Conservation (phyloP, 1,139 yeast species). For the Debaryomyces psychrophilus region DNA sequence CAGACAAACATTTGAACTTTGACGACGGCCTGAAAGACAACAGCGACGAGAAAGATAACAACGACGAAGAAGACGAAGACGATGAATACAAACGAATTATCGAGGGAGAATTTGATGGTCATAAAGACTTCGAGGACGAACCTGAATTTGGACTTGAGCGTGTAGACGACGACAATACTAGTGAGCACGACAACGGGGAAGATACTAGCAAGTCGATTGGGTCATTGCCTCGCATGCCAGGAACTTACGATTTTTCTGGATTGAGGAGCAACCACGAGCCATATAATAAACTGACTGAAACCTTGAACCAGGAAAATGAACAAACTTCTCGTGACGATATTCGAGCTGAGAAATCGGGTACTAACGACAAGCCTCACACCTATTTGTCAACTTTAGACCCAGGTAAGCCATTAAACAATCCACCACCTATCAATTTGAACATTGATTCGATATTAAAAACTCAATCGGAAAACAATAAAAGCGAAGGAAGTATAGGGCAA, state of each 20-base stretch:
- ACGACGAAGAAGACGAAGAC: constrained; percentile 5
- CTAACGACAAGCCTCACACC: constrained; percentile 16
- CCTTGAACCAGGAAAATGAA: constrained; percentile 19
- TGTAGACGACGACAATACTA: neutral
- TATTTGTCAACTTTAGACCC: constrained; percentile 44
- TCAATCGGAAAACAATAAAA: constrained; percentile 1
- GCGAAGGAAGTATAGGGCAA: constrained; percentile 1
- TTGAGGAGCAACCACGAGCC: constrained; percentile 31
- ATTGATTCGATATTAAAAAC: constrained; percentile 11
- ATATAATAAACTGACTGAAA: constrained; percentile 26
- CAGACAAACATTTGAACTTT: neutral
- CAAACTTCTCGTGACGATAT: neutral
- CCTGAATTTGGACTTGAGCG: neutral
- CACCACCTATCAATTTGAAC: constrained; percentile 10
- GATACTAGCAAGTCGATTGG: constrained; percentile 12
- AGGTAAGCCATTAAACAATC: constrained; percentile 30
- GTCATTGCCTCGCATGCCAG: constrained; percentile 61
- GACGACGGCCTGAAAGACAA: neutral
- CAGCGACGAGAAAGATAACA: constrained; percentile 6
- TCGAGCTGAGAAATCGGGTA: constrained; percentile 2
- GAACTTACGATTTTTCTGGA: constrained; percentile 60
- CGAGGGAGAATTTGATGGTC: constrained; percentile 1
- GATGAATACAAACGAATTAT: neutral
- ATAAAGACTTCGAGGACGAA: neutral
- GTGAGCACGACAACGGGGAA: constrained; percentile 4